Percentiles rank a stretch among this genome's conserved stretches.
Evolutionary conservation across 1,284 basidiomycete species (phyloP).

Genomic region (Chalciporus sp.): DNA sequence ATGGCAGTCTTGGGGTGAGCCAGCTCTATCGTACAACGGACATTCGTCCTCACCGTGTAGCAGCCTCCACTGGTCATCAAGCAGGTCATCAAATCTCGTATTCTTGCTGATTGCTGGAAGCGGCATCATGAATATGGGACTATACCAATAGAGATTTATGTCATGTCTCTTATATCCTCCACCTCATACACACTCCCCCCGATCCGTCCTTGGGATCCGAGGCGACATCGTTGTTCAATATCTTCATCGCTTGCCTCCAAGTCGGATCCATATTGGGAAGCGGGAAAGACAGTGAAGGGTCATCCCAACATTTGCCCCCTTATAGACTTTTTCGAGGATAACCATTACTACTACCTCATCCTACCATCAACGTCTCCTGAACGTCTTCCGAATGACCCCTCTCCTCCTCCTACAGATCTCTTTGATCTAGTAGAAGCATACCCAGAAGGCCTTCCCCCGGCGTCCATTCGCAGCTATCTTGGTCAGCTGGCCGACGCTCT

Average conservation of each 20-base stretch:
- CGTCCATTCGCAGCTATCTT: conserved; percentile 81
- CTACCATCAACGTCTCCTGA: conserved; percentile 72
- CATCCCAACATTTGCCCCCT: conserved; percentile 94
- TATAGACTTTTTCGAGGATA: conserved; percentile 97
- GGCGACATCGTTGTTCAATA: conserved; percentile 37
- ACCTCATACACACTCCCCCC: conserved; percentile 74
- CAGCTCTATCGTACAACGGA: conserved; percentile 5
- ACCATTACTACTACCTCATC: conserved; percentile 94
- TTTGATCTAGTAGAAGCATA: conserved; percentile 94
- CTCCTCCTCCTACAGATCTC: conserved; percentile 76
- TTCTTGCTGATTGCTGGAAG: conserved; percentile 99
- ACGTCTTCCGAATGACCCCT: conserved; percentile 48
- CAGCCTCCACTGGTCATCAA: conserved; percentile 88
- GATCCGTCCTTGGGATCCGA: conserved; percentile 80
- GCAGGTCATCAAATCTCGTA: conserved; percentile 97
- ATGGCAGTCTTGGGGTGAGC: conserved; percentile 78
- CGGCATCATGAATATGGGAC: conserved; percentile 93
- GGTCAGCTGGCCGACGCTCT: conserved; percentile 95
- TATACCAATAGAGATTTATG: conserved; percentile 98
- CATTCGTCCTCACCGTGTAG: conserved; percentile 19
- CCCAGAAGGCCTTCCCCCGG: conserved; percentile 82
- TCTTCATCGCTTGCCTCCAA: conserved; percentile 10
- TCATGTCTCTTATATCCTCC: conserved; percentile 88
- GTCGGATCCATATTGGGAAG: conserved; percentile 55
- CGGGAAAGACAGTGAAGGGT: conserved; percentile 72